phyloP scores from a whole-genome alignment of 2,329 filamentous ascomycete species.

The Curvularia lunata region DNA sequence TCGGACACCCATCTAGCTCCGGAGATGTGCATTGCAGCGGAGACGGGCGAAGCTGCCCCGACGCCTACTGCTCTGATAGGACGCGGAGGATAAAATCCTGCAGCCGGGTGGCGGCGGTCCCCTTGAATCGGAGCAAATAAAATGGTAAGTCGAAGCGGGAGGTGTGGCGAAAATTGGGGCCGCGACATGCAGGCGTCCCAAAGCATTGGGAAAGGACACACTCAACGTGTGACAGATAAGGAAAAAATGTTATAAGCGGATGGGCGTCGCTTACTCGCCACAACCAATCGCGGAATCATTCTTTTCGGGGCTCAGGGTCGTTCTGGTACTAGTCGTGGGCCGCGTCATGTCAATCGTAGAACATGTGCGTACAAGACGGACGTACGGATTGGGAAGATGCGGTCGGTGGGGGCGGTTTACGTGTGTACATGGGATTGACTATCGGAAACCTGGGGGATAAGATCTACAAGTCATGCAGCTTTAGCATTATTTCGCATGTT shows the following conservation, averaged over 20 bases:
- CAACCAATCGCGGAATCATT: not conserved
- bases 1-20: not conserved
- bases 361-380: not conserved
- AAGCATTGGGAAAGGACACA: no score
- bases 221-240: no score
- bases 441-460: not conserved
- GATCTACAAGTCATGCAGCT: not conserved
- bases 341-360: not conserved
- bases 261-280: not conserved
- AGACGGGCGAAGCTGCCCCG: not conserved
- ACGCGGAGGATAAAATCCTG: not conserved
- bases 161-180: no score
- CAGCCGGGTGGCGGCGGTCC: no score
- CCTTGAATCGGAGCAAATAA: not conserved
- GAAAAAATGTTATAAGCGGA: no score
- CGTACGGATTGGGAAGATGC: not conserved
- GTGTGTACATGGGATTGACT: not conserved
- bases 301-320: not conserved
- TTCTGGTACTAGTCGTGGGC: not conserved
- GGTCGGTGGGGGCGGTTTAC: not conserved
- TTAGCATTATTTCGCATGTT: not conserved
- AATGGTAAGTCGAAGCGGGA: not conserved
- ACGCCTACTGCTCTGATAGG: not conserved
- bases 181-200: no score
- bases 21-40: slow-evolving; percentile 1